Percentiles rank a stretch among this genome's conserved stretches.
Conservation (phyloP, 2,329 filamentous ascomycete genomes). For the Cryphonectria naterciae region DNA sequence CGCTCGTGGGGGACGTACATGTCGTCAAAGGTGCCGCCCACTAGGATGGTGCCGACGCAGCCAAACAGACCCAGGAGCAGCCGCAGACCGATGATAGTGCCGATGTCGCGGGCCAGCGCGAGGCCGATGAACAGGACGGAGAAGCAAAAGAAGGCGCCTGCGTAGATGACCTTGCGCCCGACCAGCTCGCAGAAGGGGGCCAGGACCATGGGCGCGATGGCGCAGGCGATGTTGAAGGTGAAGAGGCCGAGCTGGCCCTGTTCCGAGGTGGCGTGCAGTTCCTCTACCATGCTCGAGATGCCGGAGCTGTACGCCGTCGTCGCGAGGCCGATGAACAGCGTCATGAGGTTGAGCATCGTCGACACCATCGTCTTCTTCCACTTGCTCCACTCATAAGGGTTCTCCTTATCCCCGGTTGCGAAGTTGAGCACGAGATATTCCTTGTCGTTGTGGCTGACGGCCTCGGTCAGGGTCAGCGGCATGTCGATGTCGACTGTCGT, state of each 20-base stretch:
- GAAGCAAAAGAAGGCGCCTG: constrained; percentile 51
- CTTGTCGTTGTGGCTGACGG: constrained; percentile 46
- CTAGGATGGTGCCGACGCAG: constrained; percentile 53
- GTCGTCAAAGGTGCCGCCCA: constrained; percentile 54
- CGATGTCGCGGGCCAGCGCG: constrained; percentile 51
- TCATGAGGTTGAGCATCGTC: constrained; percentile 54
- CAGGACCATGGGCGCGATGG: constrained; percentile 50
- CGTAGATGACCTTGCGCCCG: constrained; percentile 51
- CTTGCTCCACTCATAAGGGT: constrained; percentile 56
- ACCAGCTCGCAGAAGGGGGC: constrained; percentile 55
- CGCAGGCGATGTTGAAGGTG: constrained; percentile 53
- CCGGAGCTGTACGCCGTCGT: constrained; percentile 57
- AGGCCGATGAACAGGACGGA: constrained; percentile 52
- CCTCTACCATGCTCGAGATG: constrained; percentile 49
- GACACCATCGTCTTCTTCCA: constrained; percentile 51
- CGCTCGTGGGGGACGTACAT: constrained; percentile 52
- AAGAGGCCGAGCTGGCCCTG: constrained; percentile 54
- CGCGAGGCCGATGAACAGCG: constrained; percentile 57
- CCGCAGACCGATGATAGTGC: constrained; percentile 51
- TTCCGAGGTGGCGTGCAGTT: constrained; percentile 46
- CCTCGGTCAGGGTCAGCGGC: constrained; percentile 50
- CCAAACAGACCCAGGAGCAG: constrained; percentile 53
- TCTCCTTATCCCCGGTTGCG: constrained; percentile 49
- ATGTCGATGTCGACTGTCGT: constrained; percentile 52
- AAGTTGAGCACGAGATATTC: constrained; percentile 52